Percentiles rank a stretch among this genome's conserved stretches.
These are phyloP conservation scores for Chaetomidium leptoderma DNA, from an alignment of 495 filamentous ascomycete species.

Conservation along the genomic window DNA sequence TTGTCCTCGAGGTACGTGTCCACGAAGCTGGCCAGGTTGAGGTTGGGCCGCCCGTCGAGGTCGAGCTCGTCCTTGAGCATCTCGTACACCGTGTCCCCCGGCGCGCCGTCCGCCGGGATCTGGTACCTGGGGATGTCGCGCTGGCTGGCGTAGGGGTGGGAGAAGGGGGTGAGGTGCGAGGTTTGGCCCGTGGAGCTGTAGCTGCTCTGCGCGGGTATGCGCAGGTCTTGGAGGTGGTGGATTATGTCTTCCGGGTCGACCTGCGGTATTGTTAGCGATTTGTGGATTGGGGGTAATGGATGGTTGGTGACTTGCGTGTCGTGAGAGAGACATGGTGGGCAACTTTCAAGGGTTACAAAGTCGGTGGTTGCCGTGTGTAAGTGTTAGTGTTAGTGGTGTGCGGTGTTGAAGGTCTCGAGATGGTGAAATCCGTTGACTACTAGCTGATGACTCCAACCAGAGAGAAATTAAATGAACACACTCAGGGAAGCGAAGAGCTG, in stretches of 20 bases:
- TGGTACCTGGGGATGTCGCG: slow-evolving; percentile 64
- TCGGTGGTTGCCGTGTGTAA: not conserved
- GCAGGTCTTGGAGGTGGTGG: slow-evolving; percentile 45
- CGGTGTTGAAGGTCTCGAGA: not conserved
- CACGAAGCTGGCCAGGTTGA: slow-evolving; percentile 70
- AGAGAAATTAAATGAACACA: no score
- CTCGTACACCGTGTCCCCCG: slow-evolving; percentile 61
- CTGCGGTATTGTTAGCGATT: slow-evolving; percentile 29
- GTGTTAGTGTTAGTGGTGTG: not conserved
- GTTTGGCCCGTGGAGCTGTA: slow-evolving; percentile 7
- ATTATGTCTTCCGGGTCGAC: slow-evolving; percentile 62
- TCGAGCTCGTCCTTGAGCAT: slow-evolving; percentile 71
- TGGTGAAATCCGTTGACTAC: not conserved
- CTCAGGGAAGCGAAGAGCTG: no score
- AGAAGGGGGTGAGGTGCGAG: slow-evolving; percentile 59
- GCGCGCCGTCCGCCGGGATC: slow-evolving; percentile 58
- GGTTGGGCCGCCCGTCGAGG: slow-evolving; percentile 66
- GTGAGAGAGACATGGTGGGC: slow-evolving; percentile 26
- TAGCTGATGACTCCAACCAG: no score
- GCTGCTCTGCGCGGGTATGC: slow-evolving; percentile 38
- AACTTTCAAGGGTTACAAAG: not conserved
- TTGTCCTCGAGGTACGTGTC: slow-evolving; percentile 68
- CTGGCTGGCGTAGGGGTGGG: slow-evolving; percentile 56
- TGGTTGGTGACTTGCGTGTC: slow-evolving; percentile 19
- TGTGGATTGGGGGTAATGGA: not conserved